These are phyloP conservation scores for Dipodascopsis uninucleata DNA, from an alignment of 805 yeast species.

Conservation along the genomic window DNA sequence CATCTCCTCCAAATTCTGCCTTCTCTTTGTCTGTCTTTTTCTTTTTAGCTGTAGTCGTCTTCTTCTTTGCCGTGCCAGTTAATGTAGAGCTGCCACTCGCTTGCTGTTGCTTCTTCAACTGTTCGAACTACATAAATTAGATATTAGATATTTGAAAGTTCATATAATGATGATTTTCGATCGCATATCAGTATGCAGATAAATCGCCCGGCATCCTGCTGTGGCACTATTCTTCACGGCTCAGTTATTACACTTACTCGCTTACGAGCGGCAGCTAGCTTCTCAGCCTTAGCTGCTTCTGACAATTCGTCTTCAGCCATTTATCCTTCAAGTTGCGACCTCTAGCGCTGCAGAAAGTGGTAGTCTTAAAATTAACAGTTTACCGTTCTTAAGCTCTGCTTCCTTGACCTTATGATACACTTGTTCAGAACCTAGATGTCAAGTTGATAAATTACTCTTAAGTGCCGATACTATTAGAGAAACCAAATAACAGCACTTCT, in stretches of 20 bases:
- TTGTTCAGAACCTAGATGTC: no score
- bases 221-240: neutral
- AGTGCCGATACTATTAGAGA: no score
- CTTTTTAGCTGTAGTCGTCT: slow-evolving; percentile 38
- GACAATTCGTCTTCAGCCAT: slow-evolving; percentile 37
- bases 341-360: no score
- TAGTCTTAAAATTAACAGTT: no score
- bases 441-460: no score
- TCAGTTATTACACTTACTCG: slow-evolving; percentile 40
- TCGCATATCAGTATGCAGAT: no score
- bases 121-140: slow-evolving; percentile 47
- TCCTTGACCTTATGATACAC: no score
- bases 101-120: slow-evolving; percentile 56
- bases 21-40: slow-evolving; percentile 23
- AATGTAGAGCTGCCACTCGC: slow-evolving; percentile 33
- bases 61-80: slow-evolving; percentile 48
- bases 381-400: no score
- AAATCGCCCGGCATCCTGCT: neutral
- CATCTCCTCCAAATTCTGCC: slow-evolving; percentile 34
- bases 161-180: neutral
- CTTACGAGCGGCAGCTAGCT: slow-evolving; percentile 70
- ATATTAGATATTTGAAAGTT: neutral
- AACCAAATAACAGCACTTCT: no score
- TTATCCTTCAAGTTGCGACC: no score
- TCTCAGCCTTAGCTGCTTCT: slow-evolving; percentile 47